Evolutionary conservation across 2,329 filamentous ascomycete species (phyloP), one percentile per base, ranked within the genome.

Genomic region (Pezicula radicicola): DNA sequence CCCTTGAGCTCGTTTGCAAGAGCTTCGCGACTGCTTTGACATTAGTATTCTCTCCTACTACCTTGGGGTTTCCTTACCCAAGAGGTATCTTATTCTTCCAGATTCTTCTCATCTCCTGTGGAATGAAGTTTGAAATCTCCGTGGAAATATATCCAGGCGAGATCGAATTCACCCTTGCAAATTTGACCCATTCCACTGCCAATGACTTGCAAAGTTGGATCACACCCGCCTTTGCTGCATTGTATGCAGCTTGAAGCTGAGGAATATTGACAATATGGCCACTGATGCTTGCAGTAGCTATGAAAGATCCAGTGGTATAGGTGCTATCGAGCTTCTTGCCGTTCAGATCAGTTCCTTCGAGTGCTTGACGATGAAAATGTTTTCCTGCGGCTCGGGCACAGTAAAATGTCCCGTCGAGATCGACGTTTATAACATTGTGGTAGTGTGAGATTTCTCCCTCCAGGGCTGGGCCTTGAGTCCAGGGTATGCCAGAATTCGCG

Each of bases 181-280:
- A n/a, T n/a, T n/a, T n/a, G n/a, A n/a, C n/a, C n/a, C n/a, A n/a
- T n/a, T n/a, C n/a, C n/a, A n/a, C n/a, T n/a, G n/a, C n/a, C 12
- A 72, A 61, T 6, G 66, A 72, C 73, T 64, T 72, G 78, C 79
- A 84, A 51, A 80, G 70, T 60, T 83, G 77, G 43, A 81, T 77
- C 12, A 80, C 72, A 27, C 78, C 87, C 1, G 85, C 83, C 71
- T 90, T 91, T 56, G 84, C 83, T n/a, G 82, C 83, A 66, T 90
- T 91, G 67, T 91, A 91, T 10, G 84, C 82, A 5, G 84, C 77
- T 72, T 92, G 88, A 59, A 85, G 66, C 72, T 91, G 87, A 5
- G 88, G 89, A 52, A 89, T 79, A 66, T 91, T 92, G 66, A 84
- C 87, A 61, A 92, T 86, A 65, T 88, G 87, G 4, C 84, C 89